Base-by-base conservation (phyloP, 129 eudicot genomes). In the Pittosporum tobira region DNA sequence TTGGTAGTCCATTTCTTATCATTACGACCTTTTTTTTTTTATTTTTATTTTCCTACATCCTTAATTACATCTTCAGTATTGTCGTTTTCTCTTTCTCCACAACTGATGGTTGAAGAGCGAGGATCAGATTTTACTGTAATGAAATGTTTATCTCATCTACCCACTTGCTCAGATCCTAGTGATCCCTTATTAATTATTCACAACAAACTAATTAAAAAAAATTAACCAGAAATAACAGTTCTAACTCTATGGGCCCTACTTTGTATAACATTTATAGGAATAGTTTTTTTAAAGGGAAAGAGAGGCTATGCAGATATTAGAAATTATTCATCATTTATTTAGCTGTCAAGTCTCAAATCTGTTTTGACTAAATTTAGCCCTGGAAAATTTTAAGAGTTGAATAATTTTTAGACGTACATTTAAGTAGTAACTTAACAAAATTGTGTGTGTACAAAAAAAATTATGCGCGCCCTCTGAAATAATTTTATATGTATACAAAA, bases 1-100 rank as follows among this genome's bases (percentile, higher is more conserved):
- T 24, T 19, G 31, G 61, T 18, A 48, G 43, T 57, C 62, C 31
- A 46, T 47, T 45, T 19, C 46, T 31, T 24, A 57, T 48, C 65
- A 31, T 24, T 13, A 56, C 6, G 20, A 14, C 42, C 27, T 12
- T 0, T n/a, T n/a, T n/a, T n/a, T n/a, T n/a, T n/a, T n/a, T n/a
- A n/a, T n/a, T n/a, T n/a, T n/a, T n/a, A n/a, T n/a, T n/a, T n/a
- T n/a, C n/a, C n/a, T n/a, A n/a, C n/a, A n/a, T n/a, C 59, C 21
- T 42, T 20, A 53, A 36, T n/a, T 8, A 19, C 44, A 21, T 21
- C 11, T 12, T 1, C 34, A 24, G 19, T 3, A 13, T 23, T 8
- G 49, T 24, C 16, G 8, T 20, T 23, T 6, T 15, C 23, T 23
- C 10, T n/a, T 51, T 12, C 38, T 9, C 15, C 37, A 0, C 49